Base-by-base conservation (phyloP, 768 basidiomycete species). In the Cubamyces sp. region DNA sequence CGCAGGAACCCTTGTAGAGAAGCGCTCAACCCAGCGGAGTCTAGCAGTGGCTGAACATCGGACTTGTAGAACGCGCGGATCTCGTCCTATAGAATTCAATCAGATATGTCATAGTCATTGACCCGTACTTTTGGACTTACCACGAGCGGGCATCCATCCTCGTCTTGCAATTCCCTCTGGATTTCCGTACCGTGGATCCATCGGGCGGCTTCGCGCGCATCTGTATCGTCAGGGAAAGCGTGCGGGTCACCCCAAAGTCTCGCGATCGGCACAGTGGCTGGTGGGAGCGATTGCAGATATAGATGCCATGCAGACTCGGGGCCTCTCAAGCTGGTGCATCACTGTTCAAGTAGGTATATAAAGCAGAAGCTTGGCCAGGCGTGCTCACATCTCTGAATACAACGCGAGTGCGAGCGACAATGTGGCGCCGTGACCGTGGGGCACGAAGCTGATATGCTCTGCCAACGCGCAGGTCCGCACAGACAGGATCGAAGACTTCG, bases 201-300 rank as follows among this genome's bases (percentile, higher is more conserved):
- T 21, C 59, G 60, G 28, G 50, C 66, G 7, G 78, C 78, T 45
- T 63, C 70, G 37, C 63, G 60, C n/a, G 56, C 68, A 54, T 79
- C 78, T 14, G 60, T 53, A 19, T 62, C 56, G 5, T 45, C 62
- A 9, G 63, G 52, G 25, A 57, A 63, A 4, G 63, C 55, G 3
- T 72, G 68, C 43, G 68, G 63, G 56, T 64, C 61, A 57, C 70
- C 76, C 90, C 90, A 91, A 65, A 90, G 84, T 19, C 87, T 62
- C 37, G 87, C 86, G 34, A 90, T 77, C 59, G 85, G 83, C 21
- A 87, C 82, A 5, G 71, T 69, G 43, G 72, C 70, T 45, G 69
- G 61, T n/a, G 88, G 86, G 6, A 92, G 76, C 12, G 85, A 85
- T 65, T 87, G 82, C 5, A 92, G 69, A 73, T 91, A 92, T 47